Conservation (phyloP, 768 basidiomycete species). For the Lactarius akahatsu region DNA sequence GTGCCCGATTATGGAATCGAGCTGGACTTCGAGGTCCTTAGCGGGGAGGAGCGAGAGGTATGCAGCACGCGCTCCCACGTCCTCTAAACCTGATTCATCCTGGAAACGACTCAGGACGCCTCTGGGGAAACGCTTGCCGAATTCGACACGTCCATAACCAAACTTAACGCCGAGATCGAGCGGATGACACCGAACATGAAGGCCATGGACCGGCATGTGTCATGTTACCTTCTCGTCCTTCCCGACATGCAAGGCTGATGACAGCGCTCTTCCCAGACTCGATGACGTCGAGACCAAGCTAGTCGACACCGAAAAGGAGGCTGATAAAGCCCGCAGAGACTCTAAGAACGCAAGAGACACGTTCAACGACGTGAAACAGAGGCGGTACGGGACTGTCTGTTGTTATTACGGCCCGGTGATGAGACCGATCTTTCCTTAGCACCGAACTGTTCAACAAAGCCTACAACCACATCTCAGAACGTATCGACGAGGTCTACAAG, state of each 20-base stretch:
- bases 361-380: constrained; percentile 83
- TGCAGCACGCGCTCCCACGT: constrained; percentile 26
- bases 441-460: constrained; percentile 93
- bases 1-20: constrained; percentile 87
- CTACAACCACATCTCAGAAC: constrained; percentile 92
- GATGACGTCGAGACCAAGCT: constrained; percentile 85
- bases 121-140: constrained; percentile 63
- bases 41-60: constrained; percentile 73
- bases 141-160: constrained; percentile 70
- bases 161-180: constrained; percentile 78
- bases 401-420: neutral
- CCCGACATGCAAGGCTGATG: neutral
- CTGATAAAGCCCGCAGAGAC: constrained; percentile 87
- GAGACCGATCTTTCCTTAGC: constrained; percentile 35
- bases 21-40: constrained; percentile 74
- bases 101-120: constrained; percentile 46
- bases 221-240: neutral
- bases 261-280: constrained; percentile 45
- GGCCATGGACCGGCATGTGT: constrained; percentile 78
- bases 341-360: constrained; percentile 88
- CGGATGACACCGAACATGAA: constrained; percentile 96
- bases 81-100: neutral
- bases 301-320: constrained; percentile 86
- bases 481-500: constrained; percentile 95
- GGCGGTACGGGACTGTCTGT: constrained; percentile 50